These are phyloP conservation scores for Perilla frutescens DNA, from an alignment of 257 asterid species.

Conservation along the genomic window DNA sequence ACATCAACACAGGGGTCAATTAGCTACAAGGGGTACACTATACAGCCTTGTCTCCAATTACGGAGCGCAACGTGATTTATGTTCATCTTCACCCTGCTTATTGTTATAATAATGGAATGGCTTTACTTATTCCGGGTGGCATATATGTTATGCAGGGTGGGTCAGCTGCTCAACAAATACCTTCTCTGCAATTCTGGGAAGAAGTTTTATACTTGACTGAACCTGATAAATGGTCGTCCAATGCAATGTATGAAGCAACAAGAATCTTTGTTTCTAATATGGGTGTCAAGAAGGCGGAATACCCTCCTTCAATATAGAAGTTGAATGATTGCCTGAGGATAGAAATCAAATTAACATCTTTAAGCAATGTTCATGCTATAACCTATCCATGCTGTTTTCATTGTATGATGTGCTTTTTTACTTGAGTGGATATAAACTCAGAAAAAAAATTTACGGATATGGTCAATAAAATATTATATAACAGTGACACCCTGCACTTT, in stretches of 20 bases:
- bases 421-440: neutral
- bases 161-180: conserved; percentile 75
- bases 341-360: too few relatives aligned
- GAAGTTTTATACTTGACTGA: conserved; percentile 84
- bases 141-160: conserved; percentile 61
- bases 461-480: neutral
- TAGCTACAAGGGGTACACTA: conserved; percentile 72
- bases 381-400: too few relatives aligned
- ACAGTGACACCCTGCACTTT: neutral
- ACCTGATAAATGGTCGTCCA: conserved; percentile 93
- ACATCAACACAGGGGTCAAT: too few relatives aligned
- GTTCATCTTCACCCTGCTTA: neutral
- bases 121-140: neutral
- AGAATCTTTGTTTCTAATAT: conserved; percentile 88
- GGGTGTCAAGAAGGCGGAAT: conserved; percentile 83
- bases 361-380: too few relatives aligned
- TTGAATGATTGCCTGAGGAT: too few relatives aligned
- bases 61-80: neutral
- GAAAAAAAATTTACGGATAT: neutral
- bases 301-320: too few relatives aligned
- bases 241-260: conserved; percentile 94
- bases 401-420: too few relatives aligned
- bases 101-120: neutral
- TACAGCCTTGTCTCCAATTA: conserved; percentile 5
- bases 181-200: conserved; percentile 82